Evolutionary conservation across 495 filamentous ascomycete genomes (phyloP), one percentile per base, ranked within the genome.

Genomic region (Aspergillus nidulans): DNA sequence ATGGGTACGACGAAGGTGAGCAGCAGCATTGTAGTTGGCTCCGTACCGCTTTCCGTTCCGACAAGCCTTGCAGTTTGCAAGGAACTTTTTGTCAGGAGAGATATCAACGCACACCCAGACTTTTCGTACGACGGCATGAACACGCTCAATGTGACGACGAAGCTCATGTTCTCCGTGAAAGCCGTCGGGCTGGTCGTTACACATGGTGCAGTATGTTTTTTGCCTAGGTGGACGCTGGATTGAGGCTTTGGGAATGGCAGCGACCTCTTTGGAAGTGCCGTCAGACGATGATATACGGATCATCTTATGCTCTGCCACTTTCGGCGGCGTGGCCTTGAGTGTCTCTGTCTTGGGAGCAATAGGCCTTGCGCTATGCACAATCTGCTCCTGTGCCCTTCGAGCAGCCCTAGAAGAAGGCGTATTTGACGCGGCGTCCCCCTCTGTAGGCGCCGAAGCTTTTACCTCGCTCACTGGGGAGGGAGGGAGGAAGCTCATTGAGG

Each of bases 121-220:
- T 64, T 86, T 91, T 56, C 88, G 83, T 18, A 80, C 71, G n/a
- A 62, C 52, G 13, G 85, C 81, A 63, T 98, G 94, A 38, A 88
- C 86, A 26, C 90, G 86, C 39, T 91, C 85, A 56, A 83, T 82
- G 63, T 98, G 94, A 24, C 92, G 85, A 12, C 88, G 85, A 28
- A 97, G 84, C 64, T 98, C 94, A 64, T 97, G 94, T 23, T 95
- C 90, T 34, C 94, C 94, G 18, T 94, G 86, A 69, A 96, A 98
- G 16, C 92, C 92, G 1, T 91, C 84, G 0, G 86, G 89, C 47
- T 90, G 81, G 41, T 88, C 84, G 42, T 82, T 82, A 68, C 92
- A 97, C 36, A 83, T 70, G 9, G 67, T 67, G 63, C 92, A 97
- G 53, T 78, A 78, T 41, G 92, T 85, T 61, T 92, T 91, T 10